Percentiles rank a stretch among this genome's conserved stretches.
Evolutionary conservation across 164 flowering plant species (phyloP).

Genomic region (Magnolia kwangsiensis): DNA sequence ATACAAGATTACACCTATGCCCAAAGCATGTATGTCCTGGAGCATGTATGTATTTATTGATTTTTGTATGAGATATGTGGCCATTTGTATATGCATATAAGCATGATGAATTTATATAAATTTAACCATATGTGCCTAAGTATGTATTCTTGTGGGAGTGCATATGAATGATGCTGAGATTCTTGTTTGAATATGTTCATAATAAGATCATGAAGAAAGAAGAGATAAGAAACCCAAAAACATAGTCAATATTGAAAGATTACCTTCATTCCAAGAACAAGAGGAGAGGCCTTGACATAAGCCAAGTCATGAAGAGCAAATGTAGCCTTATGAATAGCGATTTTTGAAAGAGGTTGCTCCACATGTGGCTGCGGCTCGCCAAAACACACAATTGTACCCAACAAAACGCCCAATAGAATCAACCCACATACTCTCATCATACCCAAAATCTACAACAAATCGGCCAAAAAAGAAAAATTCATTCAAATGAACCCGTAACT

Average conservation of each 20-base stretch:
- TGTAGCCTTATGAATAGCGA: slow-evolving; percentile 51
- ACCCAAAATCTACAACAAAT: slow-evolving; percentile 16
- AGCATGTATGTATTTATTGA: neutral
- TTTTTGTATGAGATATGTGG: neutral
- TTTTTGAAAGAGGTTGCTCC: slow-evolving; percentile 60
- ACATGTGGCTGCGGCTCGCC: slow-evolving; percentile 35
- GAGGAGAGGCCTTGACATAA: slow-evolving; percentile 58
- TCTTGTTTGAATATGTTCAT: neutral
- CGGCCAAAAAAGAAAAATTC: neutral
- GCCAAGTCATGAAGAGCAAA: slow-evolving; percentile 44
- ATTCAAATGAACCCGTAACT: neutral
- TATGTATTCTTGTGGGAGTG: neutral
- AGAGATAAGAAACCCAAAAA: neutral
- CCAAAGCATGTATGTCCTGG: neutral
- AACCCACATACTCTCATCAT: slow-evolving; percentile 19
- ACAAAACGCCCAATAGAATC: slow-evolving; percentile 24
- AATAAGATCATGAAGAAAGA: neutral
- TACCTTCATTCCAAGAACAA: slow-evolving; percentile 62
- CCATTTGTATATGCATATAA: neutral
- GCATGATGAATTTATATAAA: neutral
- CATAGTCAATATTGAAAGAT: slow-evolving; percentile 1
- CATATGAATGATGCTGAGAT: neutral
- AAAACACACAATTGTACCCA: slow-evolving; percentile 22
- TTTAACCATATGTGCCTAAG: neutral
- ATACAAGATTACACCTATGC: no score